phyloP scores from a whole-genome alignment of 768 basidiomycete species.

The Kwoniella dejecticola region DNA sequence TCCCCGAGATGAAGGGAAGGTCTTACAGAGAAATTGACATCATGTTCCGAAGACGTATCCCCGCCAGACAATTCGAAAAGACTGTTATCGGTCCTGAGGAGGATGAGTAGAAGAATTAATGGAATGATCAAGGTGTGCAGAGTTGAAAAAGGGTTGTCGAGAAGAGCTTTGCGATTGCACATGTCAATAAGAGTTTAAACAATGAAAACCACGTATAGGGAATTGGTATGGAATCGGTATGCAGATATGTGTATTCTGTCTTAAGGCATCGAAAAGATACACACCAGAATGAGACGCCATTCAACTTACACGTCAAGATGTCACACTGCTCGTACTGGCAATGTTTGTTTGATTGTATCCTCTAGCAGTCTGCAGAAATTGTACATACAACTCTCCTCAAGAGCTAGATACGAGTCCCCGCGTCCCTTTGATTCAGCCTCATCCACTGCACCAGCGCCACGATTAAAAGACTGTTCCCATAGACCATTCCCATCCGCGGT shows the following conservation, averaged over 20 bases:
- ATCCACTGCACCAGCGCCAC: conserved; percentile 41
- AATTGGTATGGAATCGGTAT: neutral
- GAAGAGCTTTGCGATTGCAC: neutral
- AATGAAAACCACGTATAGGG: neutral
- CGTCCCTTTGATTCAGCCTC: conserved; percentile 22
- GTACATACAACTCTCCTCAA: too few relatives aligned
- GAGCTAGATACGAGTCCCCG: too few relatives aligned
- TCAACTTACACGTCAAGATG: too few relatives aligned
- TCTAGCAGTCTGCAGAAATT: too few relatives aligned
- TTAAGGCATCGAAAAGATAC: too few relatives aligned
- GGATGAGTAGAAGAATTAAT: conserved; percentile 30
- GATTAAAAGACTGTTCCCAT: conserved; percentile 61
- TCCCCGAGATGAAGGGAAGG: conserved; percentile 52
- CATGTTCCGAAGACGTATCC: conserved; percentile 44
- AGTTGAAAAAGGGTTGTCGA: neutral
- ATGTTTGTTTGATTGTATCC: too few relatives aligned
- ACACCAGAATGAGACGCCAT: too few relatives aligned
- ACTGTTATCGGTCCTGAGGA: conserved; percentile 40
- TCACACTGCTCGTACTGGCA: too few relatives aligned
- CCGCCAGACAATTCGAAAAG: conserved; percentile 44
- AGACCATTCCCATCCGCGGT: conserved; percentile 63
- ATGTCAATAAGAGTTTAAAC: neutral
- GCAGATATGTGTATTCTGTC: neutral
- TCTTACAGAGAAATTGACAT: conserved; percentile 55
- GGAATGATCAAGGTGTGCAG: neutral